Conservation (phyloP, 23 red algal genomes). For the Chondrus crispus region DNA sequence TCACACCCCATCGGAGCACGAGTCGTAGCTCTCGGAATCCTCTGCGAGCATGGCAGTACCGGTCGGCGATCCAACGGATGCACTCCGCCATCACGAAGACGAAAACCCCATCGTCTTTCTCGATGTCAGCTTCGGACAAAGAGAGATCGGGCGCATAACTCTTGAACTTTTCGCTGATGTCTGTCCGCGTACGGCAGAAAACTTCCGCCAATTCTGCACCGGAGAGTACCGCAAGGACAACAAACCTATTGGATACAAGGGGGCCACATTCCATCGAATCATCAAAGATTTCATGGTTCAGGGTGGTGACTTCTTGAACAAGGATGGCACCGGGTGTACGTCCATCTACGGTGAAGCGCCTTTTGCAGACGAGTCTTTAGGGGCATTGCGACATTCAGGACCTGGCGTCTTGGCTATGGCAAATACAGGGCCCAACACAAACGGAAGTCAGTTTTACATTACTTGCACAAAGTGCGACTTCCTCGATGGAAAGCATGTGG, state of each 20-base stretch:
- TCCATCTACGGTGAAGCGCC: slow-evolving; percentile 77
- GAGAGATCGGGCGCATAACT: slow-evolving; percentile 74
- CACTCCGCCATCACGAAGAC: slow-evolving; percentile 38
- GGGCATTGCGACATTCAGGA: slow-evolving; percentile 78
- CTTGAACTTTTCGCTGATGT: slow-evolving; percentile 87
- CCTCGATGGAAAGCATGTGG: slow-evolving; percentile 81
- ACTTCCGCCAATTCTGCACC: slow-evolving; percentile 81
- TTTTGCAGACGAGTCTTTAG: slow-evolving; percentile 72
- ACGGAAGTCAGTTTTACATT: slow-evolving; percentile 83
- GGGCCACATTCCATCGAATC: slow-evolving; percentile 78
- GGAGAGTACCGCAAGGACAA: slow-evolving; percentile 45
- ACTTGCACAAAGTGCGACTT: slow-evolving; percentile 58
- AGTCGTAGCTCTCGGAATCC: too few relatives aligned
- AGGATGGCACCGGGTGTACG: slow-evolving; percentile 80
- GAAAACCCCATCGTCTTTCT: slow-evolving; percentile 68
- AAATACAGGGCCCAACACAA: slow-evolving; percentile 87
- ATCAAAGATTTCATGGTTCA: slow-evolving; percentile 91
- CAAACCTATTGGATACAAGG: slow-evolving; percentile 57
- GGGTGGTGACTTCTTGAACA: slow-evolving; percentile 78
- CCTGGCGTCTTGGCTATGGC: slow-evolving; percentile 91
- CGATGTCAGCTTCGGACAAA: slow-evolving; percentile 64
- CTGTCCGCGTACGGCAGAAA: slow-evolving; percentile 74
- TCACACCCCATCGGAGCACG: too few relatives aligned
- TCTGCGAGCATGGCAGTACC: slow-evolving; percentile 14
- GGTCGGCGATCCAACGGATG: slow-evolving; percentile 27